Conservation (phyloP, 2,329 filamentous ascomycete species). For the Fusarium nematophilum region DNA sequence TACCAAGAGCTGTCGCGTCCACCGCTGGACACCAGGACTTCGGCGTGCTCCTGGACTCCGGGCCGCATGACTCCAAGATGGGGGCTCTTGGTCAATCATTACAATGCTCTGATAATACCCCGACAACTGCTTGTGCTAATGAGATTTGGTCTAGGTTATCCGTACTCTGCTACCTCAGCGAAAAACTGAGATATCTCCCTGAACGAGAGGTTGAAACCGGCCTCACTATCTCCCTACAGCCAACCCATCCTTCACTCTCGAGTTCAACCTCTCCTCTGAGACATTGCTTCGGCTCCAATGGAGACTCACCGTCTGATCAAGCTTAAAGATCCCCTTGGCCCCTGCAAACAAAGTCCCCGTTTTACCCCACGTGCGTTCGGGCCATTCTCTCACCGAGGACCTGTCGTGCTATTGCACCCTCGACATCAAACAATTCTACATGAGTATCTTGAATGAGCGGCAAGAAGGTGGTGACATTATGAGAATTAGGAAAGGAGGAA, state of each 20-base stretch:
- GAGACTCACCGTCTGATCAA: not conserved
- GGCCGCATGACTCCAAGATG: not conserved
- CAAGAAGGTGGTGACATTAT: too few species aligned
- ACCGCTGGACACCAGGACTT: slow-evolving; percentile 3
- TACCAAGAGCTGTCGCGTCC: too few species aligned
- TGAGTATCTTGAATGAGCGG: not conserved
- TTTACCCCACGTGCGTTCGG: slow-evolving; percentile 13
- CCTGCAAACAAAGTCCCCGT: slow-evolving; percentile 6
- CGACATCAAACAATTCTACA: not conserved
- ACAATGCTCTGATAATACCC: too few species aligned
- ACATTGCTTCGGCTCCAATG: not conserved
- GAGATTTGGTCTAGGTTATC: too few species aligned
- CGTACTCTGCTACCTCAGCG: too few species aligned
- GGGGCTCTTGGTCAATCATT: too few species aligned
- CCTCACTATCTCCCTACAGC: too few species aligned
- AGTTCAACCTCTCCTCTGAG: not conserved
- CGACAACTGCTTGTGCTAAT: too few species aligned
- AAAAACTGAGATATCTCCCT: too few species aligned
- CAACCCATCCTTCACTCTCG: too few species aligned
- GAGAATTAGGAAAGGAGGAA: too few species aligned
- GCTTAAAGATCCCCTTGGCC: not conserved
- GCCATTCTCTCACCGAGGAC: slow-evolving; percentile 5
- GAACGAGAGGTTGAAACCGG: not conserved
- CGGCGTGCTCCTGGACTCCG: slow-evolving; percentile 4
- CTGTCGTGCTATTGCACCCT: too few species aligned